Percentiles rank a stretch among this genome's conserved stretches.
Evolutionary conservation across 805 yeast genomes (phyloP).

Genomic region (Lipomyces japonicus): DNA sequence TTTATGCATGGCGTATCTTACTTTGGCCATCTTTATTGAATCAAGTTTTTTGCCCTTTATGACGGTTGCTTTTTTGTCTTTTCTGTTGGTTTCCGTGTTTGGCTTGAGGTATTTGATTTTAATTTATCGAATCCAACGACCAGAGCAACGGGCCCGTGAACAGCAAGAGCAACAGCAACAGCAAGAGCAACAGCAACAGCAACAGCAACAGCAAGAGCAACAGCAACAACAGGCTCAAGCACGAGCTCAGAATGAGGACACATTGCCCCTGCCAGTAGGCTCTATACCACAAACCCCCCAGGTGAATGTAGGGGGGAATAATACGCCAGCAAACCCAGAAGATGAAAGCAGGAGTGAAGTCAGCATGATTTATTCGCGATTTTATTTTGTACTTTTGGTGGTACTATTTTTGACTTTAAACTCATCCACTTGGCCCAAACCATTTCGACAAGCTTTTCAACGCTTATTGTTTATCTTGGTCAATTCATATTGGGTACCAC

Average conservation of each 20-base stretch:
- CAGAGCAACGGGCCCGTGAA: constrained; percentile 30
- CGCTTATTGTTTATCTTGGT: constrained; percentile 48
- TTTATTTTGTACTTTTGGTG: constrained; percentile 51
- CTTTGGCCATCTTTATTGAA: constrained; percentile 53
- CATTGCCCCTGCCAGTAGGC: constrained; percentile 17
- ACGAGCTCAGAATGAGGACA: not conserved
- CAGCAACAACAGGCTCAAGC: constrained; percentile 3
- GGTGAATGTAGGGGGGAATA: constrained; percentile 21
- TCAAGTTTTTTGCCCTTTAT: constrained; percentile 63
- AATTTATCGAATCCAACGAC: constrained; percentile 61
- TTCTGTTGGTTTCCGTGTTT: constrained; percentile 50
- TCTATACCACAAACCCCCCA: constrained; percentile 17
- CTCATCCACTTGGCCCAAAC: constrained; percentile 60
- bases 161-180: constrained; percentile 8
- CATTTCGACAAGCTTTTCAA: constrained; percentile 55
- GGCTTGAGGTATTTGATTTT: constrained; percentile 56
- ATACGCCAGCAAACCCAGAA: constrained; percentile 31
- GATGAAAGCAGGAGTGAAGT: constrained; percentile 38
- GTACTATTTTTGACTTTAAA: constrained; percentile 56
- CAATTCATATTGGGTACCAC: constrained; percentile 86
- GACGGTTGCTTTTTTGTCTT: constrained; percentile 64
- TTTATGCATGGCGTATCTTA: constrained; percentile 56
- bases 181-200: constrained; percentile 5
- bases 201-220: constrained; percentile 2
- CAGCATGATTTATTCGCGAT: constrained; percentile 56